phyloP scores from a whole-genome alignment of 2,329 filamentous ascomycete species.

The Dactylellina leptospora region DNA sequence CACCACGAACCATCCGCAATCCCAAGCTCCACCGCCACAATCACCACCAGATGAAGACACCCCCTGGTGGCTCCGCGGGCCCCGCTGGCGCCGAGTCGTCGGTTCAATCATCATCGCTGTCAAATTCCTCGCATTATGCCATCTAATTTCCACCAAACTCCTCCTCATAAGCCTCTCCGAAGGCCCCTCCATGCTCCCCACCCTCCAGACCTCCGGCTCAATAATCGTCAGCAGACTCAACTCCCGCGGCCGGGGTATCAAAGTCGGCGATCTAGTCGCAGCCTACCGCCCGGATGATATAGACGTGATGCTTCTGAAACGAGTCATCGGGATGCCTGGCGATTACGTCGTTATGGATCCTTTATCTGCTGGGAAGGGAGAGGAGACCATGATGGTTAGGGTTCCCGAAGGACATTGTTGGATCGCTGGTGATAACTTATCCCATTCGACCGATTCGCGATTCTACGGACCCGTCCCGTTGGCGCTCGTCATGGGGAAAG shows the following conservation, averaged over 20 bases:
- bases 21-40: constrained; percentile 4
- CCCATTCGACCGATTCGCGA: constrained; percentile 84
- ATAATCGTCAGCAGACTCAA: constrained; percentile 74
- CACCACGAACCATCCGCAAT: neutral
- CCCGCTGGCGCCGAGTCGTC: constrained; percentile 41
- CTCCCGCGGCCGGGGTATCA: constrained; percentile 72
- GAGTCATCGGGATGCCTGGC: constrained; percentile 77
- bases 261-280: constrained; percentile 83
- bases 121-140: constrained; percentile 64
- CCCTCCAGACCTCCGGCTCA: constrained; percentile 73
- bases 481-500: constrained; percentile 83
- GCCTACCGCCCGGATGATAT: constrained; percentile 77
- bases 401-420: constrained; percentile 92
- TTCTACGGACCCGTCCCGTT: constrained; percentile 86
- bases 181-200: constrained; percentile 90
- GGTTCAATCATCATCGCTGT: constrained; percentile 58
- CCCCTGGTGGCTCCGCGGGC: constrained; percentile 21
- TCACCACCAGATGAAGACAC: neutral
- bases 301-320: constrained; percentile 74
- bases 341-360: constrained; percentile 65
- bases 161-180: constrained; percentile 69
- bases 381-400: constrained; percentile 62
- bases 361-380: constrained; percentile 43
- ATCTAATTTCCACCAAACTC: constrained; percentile 70
- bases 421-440: constrained; percentile 86